phyloP scores from a whole-genome alignment of 2,329 filamentous ascomycete species.

The Claviceps capensis region DNA sequence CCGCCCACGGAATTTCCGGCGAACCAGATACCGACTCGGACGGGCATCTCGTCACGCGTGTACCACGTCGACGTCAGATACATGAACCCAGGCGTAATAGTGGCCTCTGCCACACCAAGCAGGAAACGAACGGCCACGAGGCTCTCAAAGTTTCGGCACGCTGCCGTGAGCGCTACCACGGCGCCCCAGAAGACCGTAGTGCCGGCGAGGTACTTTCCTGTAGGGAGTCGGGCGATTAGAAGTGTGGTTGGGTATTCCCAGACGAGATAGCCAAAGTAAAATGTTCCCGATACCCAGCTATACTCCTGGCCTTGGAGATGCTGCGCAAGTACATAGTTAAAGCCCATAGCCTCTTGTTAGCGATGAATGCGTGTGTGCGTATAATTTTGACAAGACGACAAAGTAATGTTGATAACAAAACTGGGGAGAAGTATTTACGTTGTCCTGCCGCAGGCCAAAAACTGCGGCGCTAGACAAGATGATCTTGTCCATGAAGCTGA shows the following conservation, averaged over 20 bases:
- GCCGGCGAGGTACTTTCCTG: constrained; percentile 30
- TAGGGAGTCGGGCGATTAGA: constrained; percentile 31
- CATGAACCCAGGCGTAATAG: constrained; percentile 38
- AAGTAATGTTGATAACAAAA: neutral
- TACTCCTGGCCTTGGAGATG: constrained; percentile 7
- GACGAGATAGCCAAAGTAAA: constrained; percentile 32
- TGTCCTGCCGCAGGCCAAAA: constrained; percentile 38
- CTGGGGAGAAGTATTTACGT: constrained; percentile 11
- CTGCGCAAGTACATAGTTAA: neutral
- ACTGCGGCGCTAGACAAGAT: constrained; percentile 41
- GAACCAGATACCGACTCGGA: constrained; percentile 42
- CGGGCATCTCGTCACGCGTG: constrained; percentile 29
- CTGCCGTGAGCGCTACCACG: constrained; percentile 28
- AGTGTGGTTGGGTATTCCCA: constrained; percentile 35
- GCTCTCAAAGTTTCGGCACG: constrained; percentile 26
- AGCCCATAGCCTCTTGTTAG: neutral
- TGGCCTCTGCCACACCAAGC: constrained; percentile 38
- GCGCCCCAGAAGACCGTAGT: constrained; percentile 35
- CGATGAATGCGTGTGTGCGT: constrained; percentile 4
- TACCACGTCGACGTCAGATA: constrained; percentile 41
- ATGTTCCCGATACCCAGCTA: constrained; percentile 10
- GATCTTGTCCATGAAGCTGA: constrained; percentile 49
- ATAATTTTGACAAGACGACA: neutral
- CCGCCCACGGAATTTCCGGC: constrained; percentile 35
- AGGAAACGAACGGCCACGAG: constrained; percentile 34